Conservation (phyloP, 805 yeast species). For the Kuraishia capsulata region DNA sequence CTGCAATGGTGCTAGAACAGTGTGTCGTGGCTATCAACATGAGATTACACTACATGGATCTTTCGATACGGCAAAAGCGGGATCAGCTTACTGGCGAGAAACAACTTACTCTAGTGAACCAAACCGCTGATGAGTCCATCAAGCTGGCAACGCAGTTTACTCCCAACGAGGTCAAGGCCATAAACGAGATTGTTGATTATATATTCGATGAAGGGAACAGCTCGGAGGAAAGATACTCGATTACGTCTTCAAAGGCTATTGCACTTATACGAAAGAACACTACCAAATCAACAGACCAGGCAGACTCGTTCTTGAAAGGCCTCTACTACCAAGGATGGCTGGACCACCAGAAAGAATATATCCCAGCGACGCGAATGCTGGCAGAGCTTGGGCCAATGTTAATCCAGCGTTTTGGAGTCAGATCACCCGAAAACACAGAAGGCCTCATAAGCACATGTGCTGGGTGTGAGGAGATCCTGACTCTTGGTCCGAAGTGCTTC, state of each 20-base stretch:
- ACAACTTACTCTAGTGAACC: conserved; percentile 31
- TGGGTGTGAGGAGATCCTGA: conserved; percentile 45
- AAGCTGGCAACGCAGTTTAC: conserved; percentile 23
- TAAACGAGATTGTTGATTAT: conserved; percentile 34
- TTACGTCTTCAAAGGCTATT: conserved; percentile 26
- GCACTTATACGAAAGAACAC: conserved; percentile 17
- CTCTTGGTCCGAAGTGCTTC: conserved; percentile 38
- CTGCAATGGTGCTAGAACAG: too few species aligned
- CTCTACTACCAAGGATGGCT: conserved; percentile 49
- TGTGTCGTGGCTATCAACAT: conserved; percentile 13
- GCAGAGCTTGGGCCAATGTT: conserved; percentile 39
- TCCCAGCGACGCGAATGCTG: conserved; percentile 29
- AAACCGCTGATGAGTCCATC: conserved; percentile 27
- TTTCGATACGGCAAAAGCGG: conserved; percentile 31
- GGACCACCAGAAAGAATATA: conserved; percentile 23
- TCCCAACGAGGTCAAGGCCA: conserved; percentile 30
- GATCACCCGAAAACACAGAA: conserved; percentile 12
- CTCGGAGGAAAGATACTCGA: conserved; percentile 20
- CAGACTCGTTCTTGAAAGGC: conserved; percentile 26
- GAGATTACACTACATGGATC: conserved; percentile 25
- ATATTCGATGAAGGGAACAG: conserved; percentile 22
- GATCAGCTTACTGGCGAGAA: conserved; percentile 24
- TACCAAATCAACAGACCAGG: conserved; percentile 24
- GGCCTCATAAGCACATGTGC: conserved; percentile 36
- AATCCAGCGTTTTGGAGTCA: conserved; percentile 30